These are phyloP conservation scores for Eimeria sp. DNA, from an alignment of 169 alveolate genomes.

Conservation along the genomic window DNA sequence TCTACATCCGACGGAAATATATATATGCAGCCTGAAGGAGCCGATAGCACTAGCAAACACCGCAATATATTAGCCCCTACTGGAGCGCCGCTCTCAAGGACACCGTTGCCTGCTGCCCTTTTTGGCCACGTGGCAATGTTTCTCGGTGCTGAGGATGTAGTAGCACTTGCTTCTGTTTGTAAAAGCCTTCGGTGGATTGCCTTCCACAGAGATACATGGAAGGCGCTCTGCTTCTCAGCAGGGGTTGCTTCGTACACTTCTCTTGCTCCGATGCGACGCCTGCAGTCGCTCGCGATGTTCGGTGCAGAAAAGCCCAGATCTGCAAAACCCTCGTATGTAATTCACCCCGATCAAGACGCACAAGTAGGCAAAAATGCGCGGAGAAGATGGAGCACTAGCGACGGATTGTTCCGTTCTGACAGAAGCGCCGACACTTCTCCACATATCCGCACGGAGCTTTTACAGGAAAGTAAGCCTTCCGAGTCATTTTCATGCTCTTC, in stretches of 20 bases:
- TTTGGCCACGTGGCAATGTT: constrained; percentile 55
- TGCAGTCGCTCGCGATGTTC: neutral
- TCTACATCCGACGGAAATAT: neutral
- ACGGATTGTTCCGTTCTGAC: neutral
- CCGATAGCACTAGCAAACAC: neutral
- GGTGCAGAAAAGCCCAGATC: neutral
- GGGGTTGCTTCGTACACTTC: constrained; percentile 4
- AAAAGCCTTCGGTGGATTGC: constrained; percentile 74
- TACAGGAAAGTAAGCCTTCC: neutral
- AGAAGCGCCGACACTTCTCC: neutral
- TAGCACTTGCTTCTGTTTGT: constrained; percentile 65
- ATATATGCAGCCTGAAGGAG: neutral
- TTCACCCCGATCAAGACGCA: neutral
- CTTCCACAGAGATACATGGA: constrained; percentile 42
- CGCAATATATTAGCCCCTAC: neutral
- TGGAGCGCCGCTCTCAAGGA: neutral
- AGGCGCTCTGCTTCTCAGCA: constrained; percentile 51
- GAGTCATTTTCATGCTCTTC: constrained; percentile 7
- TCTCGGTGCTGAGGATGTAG: constrained; percentile 74
- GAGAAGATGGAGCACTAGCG: neutral
- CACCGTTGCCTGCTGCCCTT: constrained; percentile 62
- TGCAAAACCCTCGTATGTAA: neutral
- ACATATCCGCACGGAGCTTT: neutral
- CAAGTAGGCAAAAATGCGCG: neutral
- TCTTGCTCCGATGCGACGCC: neutral